A percentile compares a stretch with the other conserved stretches of the same genome.
These are phyloP conservation scores for Pleoardoris graminearum DNA, from an alignment of 2,329 filamentous ascomycete genomes.

Conservation along the genomic window DNA sequence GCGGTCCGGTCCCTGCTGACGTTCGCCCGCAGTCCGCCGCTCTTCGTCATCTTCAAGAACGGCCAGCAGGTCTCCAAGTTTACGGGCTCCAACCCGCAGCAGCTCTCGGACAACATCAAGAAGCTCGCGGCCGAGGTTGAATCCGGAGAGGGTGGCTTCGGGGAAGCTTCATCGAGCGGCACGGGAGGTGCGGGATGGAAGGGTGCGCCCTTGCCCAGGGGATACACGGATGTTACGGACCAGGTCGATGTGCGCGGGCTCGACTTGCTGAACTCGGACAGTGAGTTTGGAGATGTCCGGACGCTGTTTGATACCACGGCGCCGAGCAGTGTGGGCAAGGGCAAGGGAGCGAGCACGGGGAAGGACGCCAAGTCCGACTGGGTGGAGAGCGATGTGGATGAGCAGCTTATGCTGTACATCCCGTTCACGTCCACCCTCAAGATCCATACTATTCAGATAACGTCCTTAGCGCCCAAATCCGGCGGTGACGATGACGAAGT, in stretches of 20 bases:
- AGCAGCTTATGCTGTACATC: constrained; percentile 90
- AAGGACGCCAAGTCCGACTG: constrained; percentile 68
- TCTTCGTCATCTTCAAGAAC: constrained; percentile 81
- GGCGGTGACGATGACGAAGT: constrained; percentile 65
- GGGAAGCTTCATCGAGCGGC: constrained; percentile 42
- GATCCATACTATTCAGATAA: constrained; percentile 84
- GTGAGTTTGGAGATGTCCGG: constrained; percentile 71
- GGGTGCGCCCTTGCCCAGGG: constrained; percentile 73
- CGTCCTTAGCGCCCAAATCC: constrained; percentile 67
- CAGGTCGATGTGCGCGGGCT: constrained; percentile 77
- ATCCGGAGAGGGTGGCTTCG: constrained; percentile 48
- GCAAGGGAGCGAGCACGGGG: constrained; percentile 58
- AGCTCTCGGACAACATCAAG: constrained; percentile 71
- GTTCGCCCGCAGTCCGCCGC: constrained; percentile 66
- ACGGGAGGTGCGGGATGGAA: constrained; percentile 63
- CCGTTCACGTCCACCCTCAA: constrained; percentile 89
- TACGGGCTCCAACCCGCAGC: constrained; percentile 71
- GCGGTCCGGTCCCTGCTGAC: constrained; percentile 15
- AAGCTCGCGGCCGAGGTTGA: constrained; percentile 70
- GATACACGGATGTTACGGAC: constrained; percentile 81
- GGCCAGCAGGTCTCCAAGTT: constrained; percentile 69
- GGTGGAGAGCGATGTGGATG: constrained; percentile 95
- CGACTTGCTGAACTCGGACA: constrained; percentile 86
- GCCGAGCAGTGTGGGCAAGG: constrained; percentile 60
- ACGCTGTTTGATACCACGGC: constrained; percentile 71